Percentiles rank a stretch among this genome's conserved stretches.
phyloP scores from a whole-genome alignment of 768 basidiomycete genomes.

The Suillus tomentosus region DNA sequence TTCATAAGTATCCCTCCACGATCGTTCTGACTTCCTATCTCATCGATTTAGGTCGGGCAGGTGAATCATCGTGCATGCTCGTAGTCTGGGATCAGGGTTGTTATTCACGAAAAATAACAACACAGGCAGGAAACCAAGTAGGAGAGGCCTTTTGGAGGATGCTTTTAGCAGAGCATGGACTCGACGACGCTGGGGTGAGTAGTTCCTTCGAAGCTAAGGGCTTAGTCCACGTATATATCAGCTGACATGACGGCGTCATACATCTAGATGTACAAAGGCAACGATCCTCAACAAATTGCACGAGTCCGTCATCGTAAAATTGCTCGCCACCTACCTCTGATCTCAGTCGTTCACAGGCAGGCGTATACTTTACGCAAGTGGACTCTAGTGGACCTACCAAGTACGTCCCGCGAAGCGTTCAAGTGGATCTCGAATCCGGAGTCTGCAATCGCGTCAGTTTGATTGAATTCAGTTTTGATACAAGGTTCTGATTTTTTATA shows the following conservation, averaged over 20 bases:
- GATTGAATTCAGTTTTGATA: not conserved
- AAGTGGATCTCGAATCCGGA: constrained; percentile 87
- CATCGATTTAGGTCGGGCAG: constrained; percentile 61
- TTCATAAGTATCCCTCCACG: not conserved
- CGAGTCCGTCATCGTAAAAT: constrained; percentile 51
- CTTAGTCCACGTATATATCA: constrained; percentile 11
- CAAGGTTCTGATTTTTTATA: constrained; percentile 29
- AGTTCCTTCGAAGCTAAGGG: constrained; percentile 12
- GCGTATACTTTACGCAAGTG: constrained; percentile 82
- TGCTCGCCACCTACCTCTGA: constrained; percentile 1
- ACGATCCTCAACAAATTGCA: constrained; percentile 72
- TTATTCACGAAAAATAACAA: constrained; percentile 15
- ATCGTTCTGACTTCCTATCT: constrained; percentile 9
- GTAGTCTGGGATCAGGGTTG: not conserved
- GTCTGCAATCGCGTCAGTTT: constrained; percentile 76
- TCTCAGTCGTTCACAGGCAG: constrained; percentile 47
- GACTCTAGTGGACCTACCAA: constrained; percentile 53
- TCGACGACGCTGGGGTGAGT: constrained; percentile 67
- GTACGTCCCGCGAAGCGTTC: constrained; percentile 89
- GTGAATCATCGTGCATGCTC: constrained; percentile 34
- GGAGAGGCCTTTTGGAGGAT: constrained; percentile 90
- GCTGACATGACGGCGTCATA: constrained; percentile 17
- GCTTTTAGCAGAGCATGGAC: constrained; percentile 84
- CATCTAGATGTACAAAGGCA: constrained; percentile 66
- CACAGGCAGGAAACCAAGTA: constrained; percentile 72